Conservation (phyloP, 306 rosid genomes). For the Ormosia emarginata region DNA sequence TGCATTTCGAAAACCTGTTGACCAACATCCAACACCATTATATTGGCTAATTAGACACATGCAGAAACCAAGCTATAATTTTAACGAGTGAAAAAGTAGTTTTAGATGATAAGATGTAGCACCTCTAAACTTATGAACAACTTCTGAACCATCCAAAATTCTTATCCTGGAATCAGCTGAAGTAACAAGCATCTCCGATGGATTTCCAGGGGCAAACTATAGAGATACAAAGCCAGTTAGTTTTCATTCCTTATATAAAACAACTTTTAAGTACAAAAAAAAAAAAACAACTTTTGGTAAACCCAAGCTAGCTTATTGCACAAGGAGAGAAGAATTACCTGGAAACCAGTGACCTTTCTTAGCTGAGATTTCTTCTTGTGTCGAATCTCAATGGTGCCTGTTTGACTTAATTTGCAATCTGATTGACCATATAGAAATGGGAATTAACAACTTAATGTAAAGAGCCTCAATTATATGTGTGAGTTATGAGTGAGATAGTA, state of each 20-base stretch:
- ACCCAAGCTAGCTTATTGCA: background rate
- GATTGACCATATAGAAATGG: background rate
- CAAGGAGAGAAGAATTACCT: slow-evolving; percentile 40
- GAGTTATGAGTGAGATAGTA: background rate
- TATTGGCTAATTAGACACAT: background rate
- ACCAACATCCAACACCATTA: background rate
- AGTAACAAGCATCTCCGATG: slow-evolving; percentile 68
- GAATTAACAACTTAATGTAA: background rate
- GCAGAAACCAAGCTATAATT: background rate
- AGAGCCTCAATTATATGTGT: background rate
- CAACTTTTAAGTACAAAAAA: background rate
- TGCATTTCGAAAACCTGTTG: slow-evolving; percentile 50
- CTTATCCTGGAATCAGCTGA: slow-evolving; percentile 81
- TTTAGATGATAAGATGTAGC: background rate
- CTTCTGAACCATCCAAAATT: slow-evolving; percentile 50
- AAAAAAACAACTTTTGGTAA: background rate
- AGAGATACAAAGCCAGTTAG: slow-evolving; percentile 6
- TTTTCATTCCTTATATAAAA: background rate
- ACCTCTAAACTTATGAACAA: slow-evolving; percentile 68
- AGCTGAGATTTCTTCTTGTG: slow-evolving; percentile 56
- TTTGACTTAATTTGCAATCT: slow-evolving; percentile 60
- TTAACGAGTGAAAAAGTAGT: background rate
- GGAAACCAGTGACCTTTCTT: slow-evolving; percentile 79
- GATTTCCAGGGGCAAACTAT: slow-evolving; percentile 62
- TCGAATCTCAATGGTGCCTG: slow-evolving; percentile 46